Evolutionary conservation across 495 filamentous ascomycete species (phyloP), one percentile per base, ranked within the genome.

Genomic region (Gamarada debralockiae): DNA sequence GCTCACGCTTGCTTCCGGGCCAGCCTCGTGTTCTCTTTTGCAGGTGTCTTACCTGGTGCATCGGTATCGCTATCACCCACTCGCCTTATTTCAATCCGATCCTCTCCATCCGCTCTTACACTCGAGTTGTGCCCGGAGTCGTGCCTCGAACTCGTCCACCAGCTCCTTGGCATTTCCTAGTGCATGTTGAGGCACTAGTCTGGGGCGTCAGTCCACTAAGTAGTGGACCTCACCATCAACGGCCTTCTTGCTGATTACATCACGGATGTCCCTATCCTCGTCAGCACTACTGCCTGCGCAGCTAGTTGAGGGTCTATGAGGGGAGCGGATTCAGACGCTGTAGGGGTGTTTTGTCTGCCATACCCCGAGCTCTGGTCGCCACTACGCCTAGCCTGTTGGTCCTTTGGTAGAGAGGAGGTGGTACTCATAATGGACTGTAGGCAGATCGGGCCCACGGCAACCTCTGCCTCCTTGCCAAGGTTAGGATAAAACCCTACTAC

Each of bases 121-220:
- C 31, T 34, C 45, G 21, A 5, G 45, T 17, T 48, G 12, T 48
- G 45, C 45, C 22, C 10, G 27, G 25, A 48, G n/a, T 18, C 25
- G n/a, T 6, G 49, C 22, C 49, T 43, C 34, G 24, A 40, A 52
- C 49, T 52, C 17, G 15, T 42, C 36, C 25, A 52, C 49, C 23
- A 52, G 22, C 37, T 52, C 49, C 37, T 52, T 52, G 18, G 37
- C 49, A 52, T 52, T 18, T 42, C 49, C 36, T 17, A 52, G 49
- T 17, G 25, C 17, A 21, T 42, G 49, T 27, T 43, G 8, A 52
- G 36, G 49, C 37, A 42, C 17, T 21, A 52, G 49, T 22, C 18
- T 52, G 7, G 17, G 36, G 37, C 25, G 17, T 37, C 31, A 40
- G 25, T 42, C 49, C 34, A 52, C 36, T 24, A 42, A 42, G 49